phyloP scores from a whole-genome alignment of 1,139 yeast species.

The Entelexis paramagnoliae region DNA sequence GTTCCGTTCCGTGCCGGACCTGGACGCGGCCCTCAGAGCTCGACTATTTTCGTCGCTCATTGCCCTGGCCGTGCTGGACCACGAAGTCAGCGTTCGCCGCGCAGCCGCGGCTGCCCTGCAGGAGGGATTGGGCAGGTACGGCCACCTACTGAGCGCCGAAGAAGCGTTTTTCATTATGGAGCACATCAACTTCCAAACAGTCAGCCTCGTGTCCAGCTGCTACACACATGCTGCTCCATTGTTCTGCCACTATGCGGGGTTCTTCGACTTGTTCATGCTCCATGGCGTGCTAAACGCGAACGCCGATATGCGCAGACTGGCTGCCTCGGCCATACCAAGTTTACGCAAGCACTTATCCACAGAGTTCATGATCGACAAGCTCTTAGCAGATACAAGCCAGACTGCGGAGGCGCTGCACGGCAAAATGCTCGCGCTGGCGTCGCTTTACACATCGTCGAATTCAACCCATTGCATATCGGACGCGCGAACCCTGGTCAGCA shows the following conservation, averaged over 20 bases:
- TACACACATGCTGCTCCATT: slow-evolving; percentile 34
- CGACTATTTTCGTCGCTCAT: slow-evolving; percentile 33
- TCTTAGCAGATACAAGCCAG: not conserved
- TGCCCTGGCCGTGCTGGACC: slow-evolving; percentile 53
- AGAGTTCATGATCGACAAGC: not conserved
- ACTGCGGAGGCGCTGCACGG: not conserved
- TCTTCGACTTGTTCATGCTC: slow-evolving; percentile 16
- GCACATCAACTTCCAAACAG: slow-evolving; percentile 37
- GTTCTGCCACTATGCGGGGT: slow-evolving; percentile 29
- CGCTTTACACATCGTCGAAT: not conserved
- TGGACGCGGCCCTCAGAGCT: not conserved
- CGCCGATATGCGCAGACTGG: slow-evolving; percentile 36
- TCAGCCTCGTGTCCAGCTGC: slow-evolving; percentile 12
- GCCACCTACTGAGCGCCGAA: slow-evolving; percentile 28
- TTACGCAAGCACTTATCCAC: not conserved
- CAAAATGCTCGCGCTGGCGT: slow-evolving; percentile 4
- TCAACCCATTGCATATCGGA: not conserved
- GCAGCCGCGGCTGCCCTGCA: slow-evolving; percentile 84
- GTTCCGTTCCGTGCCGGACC: slow-evolving; percentile 30
- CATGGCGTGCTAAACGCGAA: slow-evolving; percentile 32
- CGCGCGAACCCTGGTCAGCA: not conserved
- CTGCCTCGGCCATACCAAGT: slow-evolving; percentile 26
- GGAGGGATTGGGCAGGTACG: slow-evolving; percentile 72
- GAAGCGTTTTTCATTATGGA: slow-evolving; percentile 48
- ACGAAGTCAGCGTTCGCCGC: slow-evolving; percentile 61